Evolutionary conservation across 1,139 yeast genomes (phyloP), one percentile per base, ranked within the genome.

Genomic region (Scheffersomyces cryptocercus): DNA sequence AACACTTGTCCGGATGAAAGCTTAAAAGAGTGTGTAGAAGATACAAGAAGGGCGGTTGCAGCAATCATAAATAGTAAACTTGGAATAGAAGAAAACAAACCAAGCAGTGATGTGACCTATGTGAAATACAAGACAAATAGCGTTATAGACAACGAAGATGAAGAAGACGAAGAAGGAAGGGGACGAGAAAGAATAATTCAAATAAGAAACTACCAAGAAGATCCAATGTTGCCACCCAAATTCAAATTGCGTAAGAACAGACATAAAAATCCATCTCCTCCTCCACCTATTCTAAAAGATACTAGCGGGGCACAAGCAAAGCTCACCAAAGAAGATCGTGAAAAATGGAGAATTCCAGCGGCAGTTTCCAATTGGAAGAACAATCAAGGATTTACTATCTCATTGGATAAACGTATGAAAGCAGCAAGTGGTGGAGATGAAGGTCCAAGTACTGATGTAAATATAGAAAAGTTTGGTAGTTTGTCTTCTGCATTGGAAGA

Each of bases 301-400:
- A 49, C 57, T 11, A 55, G 53, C 34, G 51, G 55, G 3, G 46
- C 54, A 0, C 56, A 59, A 29, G 50, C 54, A 4, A 82, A 77
- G 53, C 62, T 86, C n/a, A 79, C 93, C 0, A 82, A 82, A 34
- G 89, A 85, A 53, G 96, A 90, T 46, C 85, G 84, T 47, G 83
- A 79, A 31, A 79, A 82, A 48, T 93, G 98, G 98, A 77, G 78
- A 40, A 89, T 93, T 28, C 98, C 99, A 0, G 85, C 96, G 0
- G 90, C 96, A 1, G 80, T 93, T 1, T 91, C 98, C 1, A 90
- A 89, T 62, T 93, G 99, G 99, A 91, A 91, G 63, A 93, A 93
- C 61, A 89, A 93, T 24, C 86, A 87, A 52, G 98, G 99, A 3
- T 90, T 84, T 61, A 83, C 96, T 1, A 85, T 91, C 39, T 83